Evolutionary conservation across 2,329 filamentous ascomycete species (phyloP).

Genomic region (Talaromyces amestolkiae): DNA sequence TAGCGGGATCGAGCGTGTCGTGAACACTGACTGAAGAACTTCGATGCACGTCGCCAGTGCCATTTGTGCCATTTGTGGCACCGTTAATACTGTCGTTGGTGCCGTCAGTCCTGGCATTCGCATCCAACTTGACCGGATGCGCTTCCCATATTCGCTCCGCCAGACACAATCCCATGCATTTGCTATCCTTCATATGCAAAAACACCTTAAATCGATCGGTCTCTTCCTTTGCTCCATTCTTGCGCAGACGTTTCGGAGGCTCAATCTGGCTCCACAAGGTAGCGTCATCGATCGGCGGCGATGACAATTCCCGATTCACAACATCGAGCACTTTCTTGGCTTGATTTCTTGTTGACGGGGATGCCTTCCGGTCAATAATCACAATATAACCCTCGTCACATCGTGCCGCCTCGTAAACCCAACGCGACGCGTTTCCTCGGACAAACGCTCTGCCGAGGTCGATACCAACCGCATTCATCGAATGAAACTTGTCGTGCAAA

Average conservation of each 20-base stretch:
- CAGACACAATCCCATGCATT: slow-evolving; percentile 62
- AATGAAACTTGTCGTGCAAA: slow-evolving; percentile 64
- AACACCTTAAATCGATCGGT: slow-evolving; percentile 59
- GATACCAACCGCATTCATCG: slow-evolving; percentile 59
- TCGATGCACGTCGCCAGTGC: slow-evolving; percentile 20
- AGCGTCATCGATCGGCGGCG: slow-evolving; percentile 58
- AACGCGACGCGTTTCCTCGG: slow-evolving; percentile 50
- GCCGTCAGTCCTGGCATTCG: slow-evolving; percentile 19
- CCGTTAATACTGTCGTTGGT: slow-evolving; percentile 15
- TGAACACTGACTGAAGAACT: slow-evolving; percentile 48
- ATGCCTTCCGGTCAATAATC: slow-evolving; percentile 56
- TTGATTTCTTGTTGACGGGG: slow-evolving; percentile 50
- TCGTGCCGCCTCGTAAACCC: slow-evolving; percentile 52
- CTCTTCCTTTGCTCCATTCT: slow-evolving; percentile 35
- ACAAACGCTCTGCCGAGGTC: slow-evolving; percentile 60
- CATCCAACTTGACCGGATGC: slow-evolving; percentile 46
- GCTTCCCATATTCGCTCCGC: slow-evolving; percentile 61
- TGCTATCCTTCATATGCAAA: slow-evolving; percentile 59
- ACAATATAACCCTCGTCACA: slow-evolving; percentile 55
- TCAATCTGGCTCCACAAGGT: slow-evolving; percentile 55
- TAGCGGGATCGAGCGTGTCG: slow-evolving; percentile 45
- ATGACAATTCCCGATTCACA: slow-evolving; percentile 61
- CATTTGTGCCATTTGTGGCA: neutral
- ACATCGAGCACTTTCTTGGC: slow-evolving; percentile 60
- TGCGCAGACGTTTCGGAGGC: slow-evolving; percentile 38